Base-by-base conservation (phyloP, 176 grass and related monocot genomes). In the Avena insularis region DNA sequence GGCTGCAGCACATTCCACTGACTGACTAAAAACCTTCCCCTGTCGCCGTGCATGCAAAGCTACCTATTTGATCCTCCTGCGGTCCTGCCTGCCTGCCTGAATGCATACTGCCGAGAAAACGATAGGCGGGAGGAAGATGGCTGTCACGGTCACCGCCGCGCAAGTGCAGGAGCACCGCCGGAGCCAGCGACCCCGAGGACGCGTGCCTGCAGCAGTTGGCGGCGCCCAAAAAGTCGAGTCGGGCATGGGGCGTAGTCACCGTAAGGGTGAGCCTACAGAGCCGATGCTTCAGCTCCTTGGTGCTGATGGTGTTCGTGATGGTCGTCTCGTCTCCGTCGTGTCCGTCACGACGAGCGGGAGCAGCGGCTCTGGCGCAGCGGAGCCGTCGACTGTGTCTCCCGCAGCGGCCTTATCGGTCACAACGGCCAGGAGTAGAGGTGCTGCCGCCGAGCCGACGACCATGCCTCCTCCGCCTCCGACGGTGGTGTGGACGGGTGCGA, bases 271-370 rank as follows among this genome's bases (percentile, higher is more conserved):
- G 86, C 55, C 54, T 87, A 33, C 86, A 83, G 10, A 83, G 75
- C 73, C 87, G 85, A 29, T 88, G 87, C 54, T 88, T 94, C 82
- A 95, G 90, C 33, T 83, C 80, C 47, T 27, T 93, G 45, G 11
- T 90, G 60, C 86, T 86, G 0, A 36, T 97, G 35, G 62, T 91
- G 9, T n/a, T 91, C 40, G 76, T 82, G 14, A 20, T 97, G 36
- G 2, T 38, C 36, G 25, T 25, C 63, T 25, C 63, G 40, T 93
- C 76, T 68, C 87, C 59, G 54, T 27, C 27, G 58, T 91, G 40
- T 93, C 79, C 0, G 2, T 84, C 83, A 83, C 82, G n/a, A 65
- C 84, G 25, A 31, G 56, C 38, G 83, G 55, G 57, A 81, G 77
- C 49, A 67, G 67, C 19, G 72, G 71, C 75, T 27, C 11, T 36